These are phyloP conservation scores for Solanum ahanhuiri DNA, from an alignment of 257 asterid genomes.

Conservation along the genomic window DNA sequence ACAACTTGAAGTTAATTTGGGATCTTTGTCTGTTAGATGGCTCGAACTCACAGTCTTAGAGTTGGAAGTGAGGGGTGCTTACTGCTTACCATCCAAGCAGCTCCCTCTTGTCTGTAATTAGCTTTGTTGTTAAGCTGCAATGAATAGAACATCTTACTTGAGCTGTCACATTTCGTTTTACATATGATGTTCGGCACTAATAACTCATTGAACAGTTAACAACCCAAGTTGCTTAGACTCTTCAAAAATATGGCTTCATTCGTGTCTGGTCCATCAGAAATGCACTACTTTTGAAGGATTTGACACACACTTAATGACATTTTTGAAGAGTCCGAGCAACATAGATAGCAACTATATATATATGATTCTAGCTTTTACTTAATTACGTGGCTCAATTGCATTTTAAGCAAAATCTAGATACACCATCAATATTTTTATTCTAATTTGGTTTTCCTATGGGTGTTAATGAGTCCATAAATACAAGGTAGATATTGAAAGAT, in stretches of 20 bases:
- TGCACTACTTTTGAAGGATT: too few species aligned
- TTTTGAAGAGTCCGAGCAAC: too few species aligned
- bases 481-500: not conserved
- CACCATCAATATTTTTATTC: not conserved
- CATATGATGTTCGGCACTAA: not conserved
- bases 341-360: too few species aligned
- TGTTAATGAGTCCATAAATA: not conserved
- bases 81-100: not conserved
- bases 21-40: slow-evolving; percentile 12
- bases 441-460: not conserved
- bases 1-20: slow-evolving; percentile 37
- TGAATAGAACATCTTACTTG: not conserved
- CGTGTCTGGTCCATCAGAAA: too few species aligned
- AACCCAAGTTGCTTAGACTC: not conserved
- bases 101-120: not conserved
- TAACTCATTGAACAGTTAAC: not conserved
- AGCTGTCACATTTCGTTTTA: not conserved
- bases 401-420: not conserved
- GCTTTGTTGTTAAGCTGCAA: not conserved
- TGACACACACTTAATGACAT: not conserved
- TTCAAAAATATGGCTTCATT: not conserved
- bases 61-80: not conserved
- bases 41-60: not conserved
- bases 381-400: not conserved
- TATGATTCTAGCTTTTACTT: not conserved